A percentile compares a stretch with the other conserved stretches of the same genome.
Conservation (phyloP, 2,329 filamentous ascomycete genomes). For the Aureobasidium sp. region DNA sequence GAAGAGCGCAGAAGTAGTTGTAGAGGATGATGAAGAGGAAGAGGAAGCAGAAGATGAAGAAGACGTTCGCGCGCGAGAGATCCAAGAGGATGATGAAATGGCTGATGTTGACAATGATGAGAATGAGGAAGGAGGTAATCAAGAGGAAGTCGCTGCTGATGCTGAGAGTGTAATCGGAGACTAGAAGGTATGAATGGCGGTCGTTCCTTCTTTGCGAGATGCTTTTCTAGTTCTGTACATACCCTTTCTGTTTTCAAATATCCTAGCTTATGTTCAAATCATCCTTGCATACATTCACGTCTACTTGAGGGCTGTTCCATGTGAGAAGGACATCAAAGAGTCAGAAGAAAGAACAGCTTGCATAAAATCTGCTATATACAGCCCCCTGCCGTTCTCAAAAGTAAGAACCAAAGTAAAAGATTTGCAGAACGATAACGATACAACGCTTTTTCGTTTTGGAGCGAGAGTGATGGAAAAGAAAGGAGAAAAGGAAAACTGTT, state of each 20-base stretch:
- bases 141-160: constrained; percentile 19
- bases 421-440: neutral
- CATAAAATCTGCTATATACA: constrained; percentile 3
- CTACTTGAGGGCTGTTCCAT: too few species aligned
- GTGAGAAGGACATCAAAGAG: neutral
- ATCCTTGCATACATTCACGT: too few species aligned
- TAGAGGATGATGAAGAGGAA: constrained; percentile 12
- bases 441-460: neutral
- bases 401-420: neutral
- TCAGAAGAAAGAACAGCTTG: neutral
- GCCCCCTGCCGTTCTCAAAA: neutral
- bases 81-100: constrained; percentile 23
- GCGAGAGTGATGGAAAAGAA: neutral
- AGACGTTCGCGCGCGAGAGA: constrained; percentile 22
- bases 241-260: neutral
- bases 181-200: neutral
- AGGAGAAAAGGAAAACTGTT: neutral
- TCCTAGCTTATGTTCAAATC: neutral
- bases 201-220: neutral
- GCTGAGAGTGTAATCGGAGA: constrained; percentile 16
- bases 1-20: constrained; percentile 23
- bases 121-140: constrained; percentile 16
- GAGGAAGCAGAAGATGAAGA: constrained; percentile 16
- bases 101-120: neutral
- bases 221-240: neutral